Base-by-base conservation (phyloP, 179 eudicot species). In the Vitellaria paradoxa region DNA sequence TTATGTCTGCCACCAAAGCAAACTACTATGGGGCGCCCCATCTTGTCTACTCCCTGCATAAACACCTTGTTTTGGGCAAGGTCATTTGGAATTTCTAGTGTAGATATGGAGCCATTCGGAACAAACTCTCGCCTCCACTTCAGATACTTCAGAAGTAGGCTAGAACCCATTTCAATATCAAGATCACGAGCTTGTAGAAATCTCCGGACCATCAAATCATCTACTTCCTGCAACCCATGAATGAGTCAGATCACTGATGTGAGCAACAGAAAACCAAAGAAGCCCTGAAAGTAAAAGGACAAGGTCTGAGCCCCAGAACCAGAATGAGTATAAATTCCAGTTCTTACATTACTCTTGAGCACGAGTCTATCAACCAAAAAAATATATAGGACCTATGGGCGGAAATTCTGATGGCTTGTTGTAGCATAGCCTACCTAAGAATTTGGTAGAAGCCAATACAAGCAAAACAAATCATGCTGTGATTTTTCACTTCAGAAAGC, bases 121-220 rank as follows among this genome's bases (percentile, higher is more conserved):
- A 89, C 83, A 77, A 86, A 89, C 37, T 83, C 83, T 77, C 66
- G 82, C 84, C 87, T 87, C 92, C 92, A 89, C 23, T 75, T 87
- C n/a, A 87, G 83, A 70, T 83, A 87, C 75, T 85, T 89, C 9
- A 87, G 73, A 37, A 89, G 80, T 69, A 87, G 78, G 45, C 70
- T 67, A 23, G 86, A 77, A 57, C 87, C 92, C 88, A 86, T 89
- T 13, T 89, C 90, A 71, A 87, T 81, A 76, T 89, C 87, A 3
- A 81, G 78, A 75, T 89, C 85, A 49, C 92, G 90, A 63, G 91
- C 92, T 68, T 91, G 69, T 8, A 89, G 86, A 78, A 89, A 89
- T 70, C 92, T 86, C 76, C 92, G 80, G 74, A 89, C 81, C 89
- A 82, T 83, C 26, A 79, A 72, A 55, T 89, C 91, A 80, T 89